These are phyloP conservation scores for Eucalyptus leucophloia DNA, from an alignment of 345 rosid species.

Conservation along the genomic window DNA sequence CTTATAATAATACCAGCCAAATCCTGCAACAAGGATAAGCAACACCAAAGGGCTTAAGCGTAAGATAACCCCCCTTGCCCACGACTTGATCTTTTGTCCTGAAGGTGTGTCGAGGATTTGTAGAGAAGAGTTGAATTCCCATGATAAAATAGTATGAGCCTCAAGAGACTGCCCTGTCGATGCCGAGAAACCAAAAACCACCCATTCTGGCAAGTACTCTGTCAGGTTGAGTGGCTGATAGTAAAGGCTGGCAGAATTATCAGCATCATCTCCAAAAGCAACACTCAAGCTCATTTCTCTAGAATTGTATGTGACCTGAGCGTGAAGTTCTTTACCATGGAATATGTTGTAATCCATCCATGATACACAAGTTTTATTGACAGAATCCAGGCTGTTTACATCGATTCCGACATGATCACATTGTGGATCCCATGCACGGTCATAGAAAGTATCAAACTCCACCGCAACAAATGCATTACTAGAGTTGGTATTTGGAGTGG, in stretches of 20 bases:
- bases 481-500: neutral
- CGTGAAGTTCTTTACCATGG: neutral
- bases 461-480: neutral
- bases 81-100: neutral
- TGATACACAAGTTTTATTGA: neutral
- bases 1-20: neutral
- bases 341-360: neutral
- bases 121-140: neutral
- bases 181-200: neutral
- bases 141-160: neutral
- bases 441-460: neutral
- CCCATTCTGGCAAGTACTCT: neutral
- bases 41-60: neutral
- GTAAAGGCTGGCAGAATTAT: neutral
- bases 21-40: neutral
- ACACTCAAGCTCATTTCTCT: neutral
- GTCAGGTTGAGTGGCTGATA: neutral
- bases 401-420: neutral
- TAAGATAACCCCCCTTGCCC: neutral
- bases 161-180: neutral
- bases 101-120: neutral
- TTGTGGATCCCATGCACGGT: neutral
- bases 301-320: neutral
- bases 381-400: neutral
- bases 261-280: neutral